phyloP scores from a whole-genome alignment of 2,329 filamentous ascomycete species.

The Dactylellina cionopaga region DNA sequence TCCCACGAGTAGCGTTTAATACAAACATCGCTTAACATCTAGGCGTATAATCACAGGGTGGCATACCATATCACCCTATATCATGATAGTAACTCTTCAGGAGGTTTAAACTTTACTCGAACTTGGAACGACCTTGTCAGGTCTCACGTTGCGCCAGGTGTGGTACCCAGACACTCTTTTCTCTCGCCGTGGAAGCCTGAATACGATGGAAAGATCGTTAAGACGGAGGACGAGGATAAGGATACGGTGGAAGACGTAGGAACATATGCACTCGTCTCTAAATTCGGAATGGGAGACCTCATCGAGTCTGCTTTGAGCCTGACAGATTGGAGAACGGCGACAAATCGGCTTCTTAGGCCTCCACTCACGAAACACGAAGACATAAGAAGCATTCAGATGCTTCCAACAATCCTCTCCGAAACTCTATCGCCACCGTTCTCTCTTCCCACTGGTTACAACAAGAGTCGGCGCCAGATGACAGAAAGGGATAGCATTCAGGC shows the following conservation, averaged over 20 bases:
- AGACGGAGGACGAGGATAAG: conserved; percentile 27
- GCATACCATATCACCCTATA: conserved; percentile 10
- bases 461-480: too few relatives aligned
- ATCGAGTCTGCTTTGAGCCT: conserved; percentile 31
- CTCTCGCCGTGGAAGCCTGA: conserved; percentile 25
- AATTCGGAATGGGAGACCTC: conserved; percentile 33
- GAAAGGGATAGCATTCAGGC: conserved; percentile 13
- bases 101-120: conserved; percentile 33
- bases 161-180: conserved; percentile 23
- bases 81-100: conserved; percentile 28
- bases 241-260: conserved; percentile 40
- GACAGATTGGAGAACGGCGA: conserved; percentile 26
- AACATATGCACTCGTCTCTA: conserved; percentile 14
- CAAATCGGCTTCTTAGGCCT: conserved; percentile 22
- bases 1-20: conserved; percentile 38
- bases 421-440: conserved; percentile 19
- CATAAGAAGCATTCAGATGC: neutral
- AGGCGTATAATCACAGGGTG: conserved; percentile 23
- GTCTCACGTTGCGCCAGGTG: conserved; percentile 29
- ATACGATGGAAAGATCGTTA: neutral
- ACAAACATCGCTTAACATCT: conserved; percentile 44
- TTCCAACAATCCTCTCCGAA: conserved; percentile 2
- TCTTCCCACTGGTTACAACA: neutral
- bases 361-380: conserved; percentile 20
- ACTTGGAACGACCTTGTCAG: conserved; percentile 41